Evolutionary conservation across 371 early-diverging fungal genomes (phyloP).

Genomic region (Apophysomyces variabilis): DNA sequence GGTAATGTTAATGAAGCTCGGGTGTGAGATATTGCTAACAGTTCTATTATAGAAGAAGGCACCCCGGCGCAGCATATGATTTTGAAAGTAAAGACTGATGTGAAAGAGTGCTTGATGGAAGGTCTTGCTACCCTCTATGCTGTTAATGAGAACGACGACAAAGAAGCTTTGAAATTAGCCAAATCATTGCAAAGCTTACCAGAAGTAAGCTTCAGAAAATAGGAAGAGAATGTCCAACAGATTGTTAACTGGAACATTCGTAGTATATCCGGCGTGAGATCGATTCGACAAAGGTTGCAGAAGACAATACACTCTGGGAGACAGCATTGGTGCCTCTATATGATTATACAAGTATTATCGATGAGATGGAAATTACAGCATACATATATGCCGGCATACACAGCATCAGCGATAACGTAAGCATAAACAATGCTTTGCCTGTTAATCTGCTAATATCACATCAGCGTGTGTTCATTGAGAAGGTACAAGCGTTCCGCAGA

Average conservation of each 20-base stretch:
- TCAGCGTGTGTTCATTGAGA: background rate
- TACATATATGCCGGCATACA: slow-evolving; percentile 36
- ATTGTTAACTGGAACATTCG: background rate
- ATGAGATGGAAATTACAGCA: slow-evolving; percentile 60
- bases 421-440: background rate
- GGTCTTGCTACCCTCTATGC: slow-evolving; percentile 77
- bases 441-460: background rate
- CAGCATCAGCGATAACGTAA: slow-evolving; percentile 19
- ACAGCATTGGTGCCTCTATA: slow-evolving; percentile 54
- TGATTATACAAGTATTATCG: slow-evolving; percentile 57
- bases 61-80: slow-evolving; percentile 32
- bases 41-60: slow-evolving; percentile 23
- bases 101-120: slow-evolving; percentile 72
- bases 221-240: background rate
- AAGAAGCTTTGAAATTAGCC: slow-evolving; percentile 50
- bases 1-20: slow-evolving; percentile 8
- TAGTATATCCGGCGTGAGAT: slow-evolving; percentile 35
- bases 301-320: slow-evolving; percentile 37
- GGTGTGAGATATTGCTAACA: too few relatives aligned
- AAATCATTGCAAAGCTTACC: slow-evolving; percentile 62
- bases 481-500: slow-evolving; percentile 4
- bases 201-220: slow-evolving; percentile 34
- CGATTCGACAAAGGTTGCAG: slow-evolving; percentile 8
- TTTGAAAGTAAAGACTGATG: slow-evolving; percentile 43
- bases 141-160: slow-evolving; percentile 61